A percentile compares a stretch with the other conserved stretches of the same genome.
Conservation (phyloP, 129 eudicot genomes). For the Flaveria robusta region DNA sequence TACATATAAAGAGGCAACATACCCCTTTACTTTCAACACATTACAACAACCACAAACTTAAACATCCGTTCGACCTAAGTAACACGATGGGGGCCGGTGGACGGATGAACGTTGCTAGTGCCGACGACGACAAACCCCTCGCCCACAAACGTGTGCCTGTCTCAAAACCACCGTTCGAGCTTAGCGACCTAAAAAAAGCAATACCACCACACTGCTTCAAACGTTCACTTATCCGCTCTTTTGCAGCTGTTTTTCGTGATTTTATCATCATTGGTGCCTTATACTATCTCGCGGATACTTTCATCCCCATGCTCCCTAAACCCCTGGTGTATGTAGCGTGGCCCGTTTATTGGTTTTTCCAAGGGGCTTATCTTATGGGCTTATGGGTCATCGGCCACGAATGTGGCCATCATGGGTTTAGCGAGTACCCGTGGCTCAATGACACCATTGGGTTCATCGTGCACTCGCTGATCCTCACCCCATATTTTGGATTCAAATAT, state of each 20-base stretch:
- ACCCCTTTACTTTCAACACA: constrained; percentile 14
- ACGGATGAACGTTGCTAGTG: constrained; percentile 10
- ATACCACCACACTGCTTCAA: constrained; percentile 42
- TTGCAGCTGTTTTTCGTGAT: constrained; percentile 31
- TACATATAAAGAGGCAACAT: neutral
- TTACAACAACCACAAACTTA: neutral
- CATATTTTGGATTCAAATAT: constrained; percentile 37
- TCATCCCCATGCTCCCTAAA: constrained; percentile 39
- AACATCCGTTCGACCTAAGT: neutral
- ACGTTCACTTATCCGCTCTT: constrained; percentile 37
- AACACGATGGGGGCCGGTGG: constrained; percentile 23
- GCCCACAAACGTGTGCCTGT: constrained; percentile 11
- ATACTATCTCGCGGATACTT: constrained; percentile 32
- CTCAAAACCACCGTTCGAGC: constrained; percentile 36
- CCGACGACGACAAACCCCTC: constrained; percentile 2
- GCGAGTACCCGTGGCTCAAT: constrained; percentile 41
- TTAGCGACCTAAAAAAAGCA: constrained; percentile 39
- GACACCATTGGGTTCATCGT: constrained; percentile 37
- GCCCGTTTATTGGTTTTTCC: constrained; percentile 43
- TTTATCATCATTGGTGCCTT: constrained; percentile 23
- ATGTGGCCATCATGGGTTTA: constrained; percentile 43
- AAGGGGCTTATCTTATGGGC: constrained; percentile 36
- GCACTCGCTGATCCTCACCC: constrained; percentile 37
- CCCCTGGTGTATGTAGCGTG: constrained; percentile 36
- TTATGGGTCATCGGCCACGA: constrained; percentile 46